Evolutionary conservation across 495 filamentous ascomycete genomes (phyloP).

Genomic region (Hypoxylon rickii): DNA sequence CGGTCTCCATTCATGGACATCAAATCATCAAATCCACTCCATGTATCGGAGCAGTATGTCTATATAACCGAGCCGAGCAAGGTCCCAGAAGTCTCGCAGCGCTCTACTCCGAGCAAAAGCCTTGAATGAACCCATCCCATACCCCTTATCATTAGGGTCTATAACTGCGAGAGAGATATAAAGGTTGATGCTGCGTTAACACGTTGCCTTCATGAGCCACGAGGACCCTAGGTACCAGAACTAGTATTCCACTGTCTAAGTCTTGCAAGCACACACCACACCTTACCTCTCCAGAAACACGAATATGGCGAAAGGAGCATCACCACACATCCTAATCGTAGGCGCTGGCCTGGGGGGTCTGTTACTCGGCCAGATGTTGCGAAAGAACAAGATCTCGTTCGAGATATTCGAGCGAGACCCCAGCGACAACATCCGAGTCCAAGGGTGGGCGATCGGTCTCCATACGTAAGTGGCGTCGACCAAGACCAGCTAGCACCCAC

Average conservation of each 20-base stretch:
- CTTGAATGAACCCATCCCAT: too few species aligned
- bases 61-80: too few species aligned
- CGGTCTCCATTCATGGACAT: too few species aligned
- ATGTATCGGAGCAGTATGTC: too few species aligned
- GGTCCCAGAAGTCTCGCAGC: too few species aligned
- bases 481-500: background rate
- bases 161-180: too few species aligned
- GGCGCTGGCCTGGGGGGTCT: slow-evolving; percentile 61
- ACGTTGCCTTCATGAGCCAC: too few species aligned
- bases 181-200: too few species aligned
- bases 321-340: slow-evolving; percentile 45
- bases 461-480: slow-evolving; percentile 18
- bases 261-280: background rate
- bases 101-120: too few species aligned
- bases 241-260: background rate
- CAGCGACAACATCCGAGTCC: slow-evolving; percentile 40
- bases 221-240: too few species aligned
- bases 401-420: slow-evolving; percentile 55
- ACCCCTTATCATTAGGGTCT: too few species aligned
- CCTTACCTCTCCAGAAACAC: background rate
- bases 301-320: slow-evolving; percentile 17
- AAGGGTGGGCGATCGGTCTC: slow-evolving; percentile 46
- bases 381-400: slow-evolving; percentile 55
- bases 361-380: slow-evolving; percentile 58
- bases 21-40: too few species aligned